These are phyloP conservation scores for Crithidia sp. DNA, from an alignment of 208 protist species.

Conservation along the genomic window DNA sequence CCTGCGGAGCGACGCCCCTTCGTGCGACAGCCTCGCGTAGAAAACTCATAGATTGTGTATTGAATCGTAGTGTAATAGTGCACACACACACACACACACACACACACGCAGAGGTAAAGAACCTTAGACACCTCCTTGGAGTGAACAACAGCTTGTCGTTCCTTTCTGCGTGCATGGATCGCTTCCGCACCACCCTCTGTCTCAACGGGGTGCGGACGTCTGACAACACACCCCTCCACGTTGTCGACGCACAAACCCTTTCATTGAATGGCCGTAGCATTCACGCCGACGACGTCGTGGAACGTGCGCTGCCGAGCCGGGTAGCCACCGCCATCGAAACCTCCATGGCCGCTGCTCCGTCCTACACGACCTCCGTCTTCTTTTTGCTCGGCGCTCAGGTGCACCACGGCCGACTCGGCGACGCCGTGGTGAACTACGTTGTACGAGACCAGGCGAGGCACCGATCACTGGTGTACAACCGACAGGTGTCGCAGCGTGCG, in stretches of 20 bases:
- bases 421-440: conserved; percentile 30
- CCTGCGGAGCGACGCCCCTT: no score
- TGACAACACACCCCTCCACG: conserved; percentile 23
- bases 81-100: no score
- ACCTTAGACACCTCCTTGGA: no score
- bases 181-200: conserved; percentile 56
- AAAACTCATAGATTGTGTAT: no score
- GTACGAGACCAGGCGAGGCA: conserved; percentile 30
- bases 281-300: conserved; percentile 42
- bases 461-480: conserved; percentile 16
- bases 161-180: conserved; percentile 28
- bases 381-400: conserved; percentile 37
- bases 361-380: conserved; percentile 44
- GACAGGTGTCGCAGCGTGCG: conserved; percentile 15
- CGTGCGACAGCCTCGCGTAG: no score
- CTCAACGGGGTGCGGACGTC: conserved; percentile 37
- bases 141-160: background rate
- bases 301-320: conserved; percentile 50
- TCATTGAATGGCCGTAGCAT: conserved; percentile 25
- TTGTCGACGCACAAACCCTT: conserved; percentile 33
- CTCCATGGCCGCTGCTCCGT: conserved; percentile 34
- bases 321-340: conserved; percentile 40
- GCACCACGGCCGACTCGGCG: conserved; percentile 29
- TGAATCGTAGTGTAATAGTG: no score
- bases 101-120: no score